These are phyloP conservation scores for Collybia nuda DNA, from an alignment of 768 basidiomycete species.

Conservation along the genomic window DNA sequence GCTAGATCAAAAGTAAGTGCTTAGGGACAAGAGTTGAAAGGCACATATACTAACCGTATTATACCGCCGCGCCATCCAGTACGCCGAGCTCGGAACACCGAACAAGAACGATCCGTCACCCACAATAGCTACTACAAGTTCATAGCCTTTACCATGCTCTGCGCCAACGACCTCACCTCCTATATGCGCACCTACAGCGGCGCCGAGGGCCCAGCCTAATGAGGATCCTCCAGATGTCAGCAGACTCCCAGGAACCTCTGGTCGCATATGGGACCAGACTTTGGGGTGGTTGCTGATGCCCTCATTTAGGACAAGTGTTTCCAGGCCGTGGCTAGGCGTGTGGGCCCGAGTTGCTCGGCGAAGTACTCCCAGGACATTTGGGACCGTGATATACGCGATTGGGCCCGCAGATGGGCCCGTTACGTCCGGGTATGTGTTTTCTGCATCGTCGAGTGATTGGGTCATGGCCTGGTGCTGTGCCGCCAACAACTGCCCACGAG, in stretches of 20 bases:
- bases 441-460: constrained; percentile 25
- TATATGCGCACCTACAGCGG: constrained; percentile 57
- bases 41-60: constrained; percentile 45
- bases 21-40: background rate
- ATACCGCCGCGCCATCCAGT: constrained; percentile 74
- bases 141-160: constrained; percentile 29
- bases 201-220: constrained; percentile 69
- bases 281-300: constrained; percentile 54
- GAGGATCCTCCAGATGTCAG: constrained; percentile 63
- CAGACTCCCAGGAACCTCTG: constrained; percentile 48
- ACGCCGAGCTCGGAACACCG: constrained; percentile 61
- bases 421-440: constrained; percentile 19
- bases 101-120: constrained; percentile 75
- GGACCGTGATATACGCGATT: constrained; percentile 31
- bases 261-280: constrained; percentile 60
- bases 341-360: constrained; percentile 37
- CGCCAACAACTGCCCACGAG: constrained; percentile 10
- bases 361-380: constrained; percentile 50
- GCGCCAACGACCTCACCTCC: constrained; percentile 32
- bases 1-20: constrained; percentile 31
- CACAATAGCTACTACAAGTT: constrained; percentile 59
- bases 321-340: constrained; percentile 35
- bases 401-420: constrained; percentile 4
- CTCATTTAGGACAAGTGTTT: constrained; percentile 59
- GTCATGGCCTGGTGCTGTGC: constrained; percentile 22